These are phyloP conservation scores for Russula brevipes DNA, from an alignment of 768 basidiomycete species.

Conservation along the genomic window DNA sequence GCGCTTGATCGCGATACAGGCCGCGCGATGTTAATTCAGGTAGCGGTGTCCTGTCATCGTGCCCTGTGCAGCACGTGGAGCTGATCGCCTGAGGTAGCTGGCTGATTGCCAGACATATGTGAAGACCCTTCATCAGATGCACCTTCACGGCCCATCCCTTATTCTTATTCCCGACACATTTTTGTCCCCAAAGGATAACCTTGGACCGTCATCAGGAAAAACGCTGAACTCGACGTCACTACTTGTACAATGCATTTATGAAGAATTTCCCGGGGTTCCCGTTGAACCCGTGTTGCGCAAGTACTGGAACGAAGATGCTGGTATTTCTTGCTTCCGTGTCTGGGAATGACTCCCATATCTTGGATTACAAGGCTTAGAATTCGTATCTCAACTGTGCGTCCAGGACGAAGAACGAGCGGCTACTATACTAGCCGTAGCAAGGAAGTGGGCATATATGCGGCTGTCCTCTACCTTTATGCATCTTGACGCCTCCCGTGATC, in stretches of 20 bases:
- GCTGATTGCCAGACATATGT: conserved; percentile 86
- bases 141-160: conserved; percentile 62
- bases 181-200: conserved; percentile 51
- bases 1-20: conserved; percentile 79
- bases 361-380: conserved; percentile 58
- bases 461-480: background rate
- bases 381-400: conserved; percentile 69
- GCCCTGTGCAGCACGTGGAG: background rate
- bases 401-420: conserved; percentile 80
- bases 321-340: conserved; percentile 35
- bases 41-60: conserved; percentile 27
- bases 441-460: conserved; percentile 57
- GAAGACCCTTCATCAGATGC: conserved; percentile 83
- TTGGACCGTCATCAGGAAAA: conserved; percentile 42
- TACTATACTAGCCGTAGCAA: conserved; percentile 68
- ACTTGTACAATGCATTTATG: conserved; percentile 65
- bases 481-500: conserved; percentile 22
- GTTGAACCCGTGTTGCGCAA: conserved; percentile 69
- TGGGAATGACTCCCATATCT: conserved; percentile 5
- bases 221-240: conserved; percentile 48
- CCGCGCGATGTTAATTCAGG: conserved; percentile 73
- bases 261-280: conserved; percentile 64
- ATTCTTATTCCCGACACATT: conserved; percentile 83
- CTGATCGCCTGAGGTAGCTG: conserved; percentile 42
- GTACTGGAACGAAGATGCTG: conserved; percentile 82